These are phyloP conservation scores for Dactylellina parvicollis DNA, from an alignment of 2,329 filamentous ascomycete genomes.

Conservation along the genomic window DNA sequence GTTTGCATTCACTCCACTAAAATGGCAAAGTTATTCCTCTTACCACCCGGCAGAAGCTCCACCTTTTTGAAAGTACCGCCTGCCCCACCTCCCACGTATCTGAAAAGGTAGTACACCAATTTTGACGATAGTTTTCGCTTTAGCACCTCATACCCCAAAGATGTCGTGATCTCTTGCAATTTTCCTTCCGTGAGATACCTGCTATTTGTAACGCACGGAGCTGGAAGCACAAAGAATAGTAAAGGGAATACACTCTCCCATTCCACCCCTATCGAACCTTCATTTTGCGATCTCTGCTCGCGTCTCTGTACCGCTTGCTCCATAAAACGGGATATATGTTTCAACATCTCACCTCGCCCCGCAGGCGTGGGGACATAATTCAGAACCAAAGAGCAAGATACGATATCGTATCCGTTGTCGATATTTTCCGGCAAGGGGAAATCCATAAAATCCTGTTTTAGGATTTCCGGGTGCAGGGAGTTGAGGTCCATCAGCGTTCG, in stretches of 20 bases:
- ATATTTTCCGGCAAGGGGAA: slow-evolving; percentile 74
- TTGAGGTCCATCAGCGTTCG: slow-evolving; percentile 77
- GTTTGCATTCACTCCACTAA: slow-evolving; percentile 66
- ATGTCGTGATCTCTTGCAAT: slow-evolving; percentile 77
- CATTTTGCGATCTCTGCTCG: too few species aligned
- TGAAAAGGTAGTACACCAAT: slow-evolving; percentile 90
- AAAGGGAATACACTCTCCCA: slow-evolving; percentile 68
- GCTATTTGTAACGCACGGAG: slow-evolving; percentile 88
- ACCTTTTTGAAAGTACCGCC: slow-evolving; percentile 71
- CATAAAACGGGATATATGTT: slow-evolving; percentile 68
- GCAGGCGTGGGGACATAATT: slow-evolving; percentile 88
- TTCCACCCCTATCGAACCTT: slow-evolving; percentile 53
- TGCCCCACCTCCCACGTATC: slow-evolving; percentile 61
- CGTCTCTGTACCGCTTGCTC: slow-evolving; percentile 54
- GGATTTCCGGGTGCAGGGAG: slow-evolving; percentile 81
- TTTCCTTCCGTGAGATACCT: slow-evolving; percentile 81
- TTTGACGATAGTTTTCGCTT: slow-evolving; percentile 80
- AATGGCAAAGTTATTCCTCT: slow-evolving; percentile 91
- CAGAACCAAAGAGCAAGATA: slow-evolving; percentile 89
- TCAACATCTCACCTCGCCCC: slow-evolving; percentile 84
- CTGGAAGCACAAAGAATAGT: slow-evolving; percentile 88
- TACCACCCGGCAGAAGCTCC: slow-evolving; percentile 77
- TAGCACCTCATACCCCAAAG: slow-evolving; percentile 75
- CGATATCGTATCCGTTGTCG: slow-evolving; percentile 80
- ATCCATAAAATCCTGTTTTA: slow-evolving; percentile 93